phyloP scores from a whole-genome alignment of 2,329 filamentous ascomycete genomes.

The Neonectria faginata region DNA sequence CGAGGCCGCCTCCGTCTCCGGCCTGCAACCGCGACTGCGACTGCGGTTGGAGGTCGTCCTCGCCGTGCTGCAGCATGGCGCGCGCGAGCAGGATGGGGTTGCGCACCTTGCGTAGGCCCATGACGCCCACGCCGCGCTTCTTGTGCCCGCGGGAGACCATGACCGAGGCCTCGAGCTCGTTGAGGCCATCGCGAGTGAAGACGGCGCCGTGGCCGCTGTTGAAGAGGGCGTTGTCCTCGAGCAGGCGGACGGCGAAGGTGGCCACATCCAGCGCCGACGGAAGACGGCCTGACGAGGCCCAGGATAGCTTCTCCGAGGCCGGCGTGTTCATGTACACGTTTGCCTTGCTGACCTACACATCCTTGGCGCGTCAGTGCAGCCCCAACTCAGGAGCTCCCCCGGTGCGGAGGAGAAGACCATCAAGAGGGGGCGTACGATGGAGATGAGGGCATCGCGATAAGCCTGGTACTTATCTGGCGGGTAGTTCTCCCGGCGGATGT shows the following conservation, averaged over 20 bases:
- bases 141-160: constrained; percentile 81
- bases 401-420: too few relatives aligned
- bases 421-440: constrained; percentile 61
- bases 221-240: constrained; percentile 86
- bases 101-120: constrained; percentile 77
- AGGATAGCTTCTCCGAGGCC: constrained; percentile 25
- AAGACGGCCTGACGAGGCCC: not conserved
- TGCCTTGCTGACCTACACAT: constrained; percentile 57
- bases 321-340: constrained; percentile 60
- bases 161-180: constrained; percentile 87
- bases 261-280: constrained; percentile 78
- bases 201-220: constrained; percentile 88
- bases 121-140: constrained; percentile 83
- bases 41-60: constrained; percentile 65
- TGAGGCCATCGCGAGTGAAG: constrained; percentile 84
- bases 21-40: not conserved
- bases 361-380: constrained; percentile 3
- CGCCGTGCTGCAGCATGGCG: constrained; percentile 75
- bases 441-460: constrained; percentile 71
- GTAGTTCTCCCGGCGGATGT: constrained; percentile 71
- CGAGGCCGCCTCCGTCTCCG: constrained; percentile 35
- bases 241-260: constrained; percentile 77
- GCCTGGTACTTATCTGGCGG: constrained; percentile 67
- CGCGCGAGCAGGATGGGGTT: constrained; percentile 83
- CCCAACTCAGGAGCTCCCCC: too few relatives aligned